Evolutionary conservation across 345 rosid genomes (phyloP).

Genomic region (Ceriops decandra): DNA sequence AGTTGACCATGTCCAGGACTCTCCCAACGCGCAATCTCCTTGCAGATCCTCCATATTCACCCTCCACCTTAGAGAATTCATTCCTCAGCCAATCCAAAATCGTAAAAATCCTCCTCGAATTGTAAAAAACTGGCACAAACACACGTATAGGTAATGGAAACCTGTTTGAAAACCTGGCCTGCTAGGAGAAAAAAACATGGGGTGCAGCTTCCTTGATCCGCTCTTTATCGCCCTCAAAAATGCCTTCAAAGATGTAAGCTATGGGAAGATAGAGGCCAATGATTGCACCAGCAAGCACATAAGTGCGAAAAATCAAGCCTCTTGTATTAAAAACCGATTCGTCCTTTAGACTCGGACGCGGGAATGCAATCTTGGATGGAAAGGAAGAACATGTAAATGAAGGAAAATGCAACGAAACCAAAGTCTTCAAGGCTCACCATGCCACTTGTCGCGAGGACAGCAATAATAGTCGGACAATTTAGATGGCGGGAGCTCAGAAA

Average conservation of each 20-base stretch:
- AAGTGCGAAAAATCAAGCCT: slow-evolving; percentile 41
- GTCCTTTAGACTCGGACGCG: slow-evolving; percentile 25
- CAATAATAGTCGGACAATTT: slow-evolving; percentile 50
- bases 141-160: slow-evolving; percentile 68
- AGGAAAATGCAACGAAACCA: slow-evolving; percentile 44
- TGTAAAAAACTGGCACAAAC: slow-evolving; percentile 76
- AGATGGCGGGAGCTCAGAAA: slow-evolving; percentile 57
- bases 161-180: slow-evolving; percentile 55
- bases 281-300: slow-evolving; percentile 45
- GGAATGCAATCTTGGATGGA: slow-evolving; percentile 54
- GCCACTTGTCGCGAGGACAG: slow-evolving; percentile 64
- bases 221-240: slow-evolving; percentile 58
- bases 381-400: slow-evolving; percentile 62
- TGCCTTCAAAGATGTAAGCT: slow-evolving; percentile 66
- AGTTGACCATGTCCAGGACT: slow-evolving; percentile 59
- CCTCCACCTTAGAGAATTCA: slow-evolving; percentile 37
- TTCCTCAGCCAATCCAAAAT: slow-evolving; percentile 60
- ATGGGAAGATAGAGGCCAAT: slow-evolving; percentile 65
- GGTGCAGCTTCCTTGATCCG: slow-evolving; percentile 73
- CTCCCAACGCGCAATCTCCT: slow-evolving; percentile 51
- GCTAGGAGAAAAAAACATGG: slow-evolving; percentile 72
- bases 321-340: slow-evolving; percentile 38
- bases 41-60: slow-evolving; percentile 28
- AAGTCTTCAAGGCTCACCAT: slow-evolving; percentile 57
- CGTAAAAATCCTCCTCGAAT: slow-evolving; percentile 59